Conservation (phyloP, 805 yeast species). For the Zygosaccharomyces rouxii region DNA sequence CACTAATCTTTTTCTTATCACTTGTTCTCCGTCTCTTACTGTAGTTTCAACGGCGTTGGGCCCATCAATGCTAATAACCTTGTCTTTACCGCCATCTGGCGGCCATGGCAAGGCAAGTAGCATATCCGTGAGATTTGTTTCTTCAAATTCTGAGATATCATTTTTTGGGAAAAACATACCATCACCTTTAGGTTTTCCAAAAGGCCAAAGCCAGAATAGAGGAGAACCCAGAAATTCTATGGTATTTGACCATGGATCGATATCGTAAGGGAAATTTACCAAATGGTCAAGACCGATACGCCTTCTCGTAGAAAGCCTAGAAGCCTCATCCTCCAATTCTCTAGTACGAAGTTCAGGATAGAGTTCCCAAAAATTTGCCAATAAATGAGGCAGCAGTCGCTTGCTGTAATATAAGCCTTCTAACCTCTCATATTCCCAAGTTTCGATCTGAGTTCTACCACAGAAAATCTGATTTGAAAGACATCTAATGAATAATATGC, state of each 20-base stretch:
- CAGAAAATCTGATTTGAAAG: conserved; percentile 46
- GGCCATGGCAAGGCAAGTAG: conserved; percentile 85
- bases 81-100: conserved; percentile 62
- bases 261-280: conserved; percentile 76
- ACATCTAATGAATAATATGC: conserved; percentile 58
- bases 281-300: conserved; percentile 55
- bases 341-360: conserved; percentile 19
- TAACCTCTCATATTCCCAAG: conserved; percentile 86
- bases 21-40: conserved; percentile 31
- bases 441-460: conserved; percentile 87
- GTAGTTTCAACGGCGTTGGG: conserved; percentile 15
- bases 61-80: conserved; percentile 33
- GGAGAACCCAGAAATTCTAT: conserved; percentile 53
- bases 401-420: conserved; percentile 58
- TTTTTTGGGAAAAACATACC: conserved; percentile 58
- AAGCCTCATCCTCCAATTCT: conserved; percentile 15
- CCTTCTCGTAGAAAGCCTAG: conserved; percentile 10
- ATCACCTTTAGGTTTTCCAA: conserved; percentile 55
- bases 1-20: conserved; percentile 25
- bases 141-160: conserved; percentile 41
- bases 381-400: conserved; percentile 44
- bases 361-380: conserved; percentile 44
- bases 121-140: conserved; percentile 41
- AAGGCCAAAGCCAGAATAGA: conserved; percentile 66
- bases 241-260: conserved; percentile 55